phyloP scores from a whole-genome alignment of 805 yeast species.

The Ogataea paradorogensis region DNA sequence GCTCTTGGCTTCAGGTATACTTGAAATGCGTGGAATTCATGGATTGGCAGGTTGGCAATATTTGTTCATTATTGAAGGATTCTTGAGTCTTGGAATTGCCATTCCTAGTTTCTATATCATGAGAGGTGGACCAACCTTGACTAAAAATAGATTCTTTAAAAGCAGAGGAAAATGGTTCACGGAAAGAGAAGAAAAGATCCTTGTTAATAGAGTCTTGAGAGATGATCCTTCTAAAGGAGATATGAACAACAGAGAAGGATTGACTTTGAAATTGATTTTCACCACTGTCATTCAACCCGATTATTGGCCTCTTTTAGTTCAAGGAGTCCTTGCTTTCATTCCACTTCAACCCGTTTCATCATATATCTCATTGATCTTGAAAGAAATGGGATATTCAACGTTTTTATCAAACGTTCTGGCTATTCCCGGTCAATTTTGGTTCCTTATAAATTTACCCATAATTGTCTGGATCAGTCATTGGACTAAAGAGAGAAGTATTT shows the following conservation, averaged over 20 bases:
- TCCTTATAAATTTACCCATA: slow-evolving; percentile 30
- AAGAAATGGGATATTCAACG: slow-evolving; percentile 47
- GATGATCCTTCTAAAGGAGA: slow-evolving; percentile 62
- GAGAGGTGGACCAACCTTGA: slow-evolving; percentile 23
- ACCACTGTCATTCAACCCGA: slow-evolving; percentile 43
- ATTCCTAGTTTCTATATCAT: slow-evolving; percentile 29
- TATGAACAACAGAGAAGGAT: slow-evolving; percentile 53
- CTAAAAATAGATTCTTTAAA: slow-evolving; percentile 30
- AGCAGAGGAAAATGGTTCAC: slow-evolving; percentile 46
- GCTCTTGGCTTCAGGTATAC: slow-evolving; percentile 47
- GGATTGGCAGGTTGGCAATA: slow-evolving; percentile 60
- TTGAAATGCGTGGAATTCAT: slow-evolving; percentile 43
- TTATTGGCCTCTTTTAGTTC: slow-evolving; percentile 47
- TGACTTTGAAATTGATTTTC: slow-evolving; percentile 37
- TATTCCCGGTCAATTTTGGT: slow-evolving; percentile 43
- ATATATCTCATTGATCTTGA: slow-evolving; percentile 47
- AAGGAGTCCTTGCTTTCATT: slow-evolving; percentile 39
- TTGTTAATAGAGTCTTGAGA: slow-evolving; percentile 54
- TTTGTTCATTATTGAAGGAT: slow-evolving; percentile 65
- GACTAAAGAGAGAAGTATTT: slow-evolving; percentile 48
- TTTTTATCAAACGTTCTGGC: slow-evolving; percentile 47
- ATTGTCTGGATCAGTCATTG: slow-evolving; percentile 34
- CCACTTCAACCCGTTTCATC: slow-evolving; percentile 33
- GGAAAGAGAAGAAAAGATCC: slow-evolving; percentile 51
- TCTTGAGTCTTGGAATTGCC: slow-evolving; percentile 53